A percentile compares a stretch with the other conserved stretches of the same genome.
Conservation (phyloP, 2,329 filamentous ascomycete species). For the Neofusicoccum sp. region DNA sequence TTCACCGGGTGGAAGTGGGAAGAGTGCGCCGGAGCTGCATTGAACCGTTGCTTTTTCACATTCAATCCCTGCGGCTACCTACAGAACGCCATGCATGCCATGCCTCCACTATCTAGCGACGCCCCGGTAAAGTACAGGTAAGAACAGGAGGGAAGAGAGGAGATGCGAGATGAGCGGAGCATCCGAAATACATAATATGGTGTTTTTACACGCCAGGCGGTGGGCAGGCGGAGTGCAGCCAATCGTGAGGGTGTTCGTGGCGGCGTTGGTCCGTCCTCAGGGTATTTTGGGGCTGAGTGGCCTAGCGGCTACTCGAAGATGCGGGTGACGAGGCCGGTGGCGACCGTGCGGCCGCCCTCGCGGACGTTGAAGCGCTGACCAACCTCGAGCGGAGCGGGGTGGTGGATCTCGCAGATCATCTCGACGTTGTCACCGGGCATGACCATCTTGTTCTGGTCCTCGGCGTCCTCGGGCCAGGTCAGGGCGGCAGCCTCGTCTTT, state of each 20-base stretch:
- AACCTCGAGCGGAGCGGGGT: conserved; percentile 82
- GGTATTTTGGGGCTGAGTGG: background rate
- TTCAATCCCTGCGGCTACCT: conserved; percentile 5
- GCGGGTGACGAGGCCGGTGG: conserved; percentile 40
- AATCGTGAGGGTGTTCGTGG: background rate
- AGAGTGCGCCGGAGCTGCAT: background rate
- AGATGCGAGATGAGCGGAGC: background rate
- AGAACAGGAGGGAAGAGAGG: conserved; percentile 14
- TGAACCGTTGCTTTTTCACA: conserved; percentile 1
- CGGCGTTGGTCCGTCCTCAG: background rate
- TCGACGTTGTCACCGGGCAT: conserved; percentile 99
- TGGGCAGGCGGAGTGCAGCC: conserved; percentile 5
- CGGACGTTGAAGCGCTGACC: conserved; percentile 98
- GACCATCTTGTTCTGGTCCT: conserved; percentile 75
- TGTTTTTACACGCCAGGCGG: conserved; percentile 7
- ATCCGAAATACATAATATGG: conserved; percentile 2
- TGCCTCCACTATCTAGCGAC: conserved; percentile 17
- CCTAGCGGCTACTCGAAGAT: conserved; percentile 31
- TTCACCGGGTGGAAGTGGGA: background rate
- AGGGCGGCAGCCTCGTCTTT: conserved; percentile 69
- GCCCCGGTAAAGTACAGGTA: conserved; percentile 17
- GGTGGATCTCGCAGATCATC: conserved; percentile 84
- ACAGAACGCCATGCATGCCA: conserved; percentile 16
- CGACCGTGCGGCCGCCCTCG: conserved; percentile 74
- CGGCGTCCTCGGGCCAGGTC: conserved; percentile 80